phyloP scores from a whole-genome alignment of 164 flowering plant species.

The Buxus sempervirens region DNA sequence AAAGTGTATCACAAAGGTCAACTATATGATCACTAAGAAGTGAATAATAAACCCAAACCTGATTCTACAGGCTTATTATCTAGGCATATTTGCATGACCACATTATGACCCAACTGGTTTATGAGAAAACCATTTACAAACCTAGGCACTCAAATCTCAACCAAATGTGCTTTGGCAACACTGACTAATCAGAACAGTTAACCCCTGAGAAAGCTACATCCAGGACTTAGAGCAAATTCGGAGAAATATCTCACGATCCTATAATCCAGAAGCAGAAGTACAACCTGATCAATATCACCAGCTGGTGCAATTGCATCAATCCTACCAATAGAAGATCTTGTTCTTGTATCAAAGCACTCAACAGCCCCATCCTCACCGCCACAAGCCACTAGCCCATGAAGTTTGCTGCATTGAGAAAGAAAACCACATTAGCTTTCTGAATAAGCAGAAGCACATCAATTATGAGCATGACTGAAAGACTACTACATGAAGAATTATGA shows the following conservation, averaged over 20 bases:
- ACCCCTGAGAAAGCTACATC: not conserved
- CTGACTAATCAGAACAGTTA: not conserved
- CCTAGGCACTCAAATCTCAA: too few relatives aligned
- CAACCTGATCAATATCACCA: slow-evolving; percentile 76
- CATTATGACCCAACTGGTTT: too few relatives aligned
- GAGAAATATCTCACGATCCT: not conserved
- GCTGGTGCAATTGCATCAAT: slow-evolving; percentile 59
- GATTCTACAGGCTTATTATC: too few relatives aligned
- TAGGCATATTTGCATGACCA: too few relatives aligned
- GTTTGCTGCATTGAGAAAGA: slow-evolving; percentile 42
- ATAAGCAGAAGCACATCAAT: not conserved
- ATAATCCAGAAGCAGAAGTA: not conserved
- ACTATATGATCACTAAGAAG: too few relatives aligned
- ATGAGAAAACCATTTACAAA: too few relatives aligned
- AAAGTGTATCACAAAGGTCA: too few relatives aligned
- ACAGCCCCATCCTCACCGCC: slow-evolving; percentile 98
- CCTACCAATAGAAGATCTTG: slow-evolving; percentile 78
- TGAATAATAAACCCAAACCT: too few relatives aligned
- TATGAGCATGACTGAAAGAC: not conserved
- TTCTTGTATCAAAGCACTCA: slow-evolving; percentile 92
- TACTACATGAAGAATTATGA: too few relatives aligned
- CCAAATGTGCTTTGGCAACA: not conserved
- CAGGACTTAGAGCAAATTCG: not conserved
- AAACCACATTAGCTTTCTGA: slow-evolving; percentile 3
- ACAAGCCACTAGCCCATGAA: slow-evolving; percentile 90